phyloP scores from a whole-genome alignment of 148 eudicot species.

The Suaeda aralocaspica region DNA sequence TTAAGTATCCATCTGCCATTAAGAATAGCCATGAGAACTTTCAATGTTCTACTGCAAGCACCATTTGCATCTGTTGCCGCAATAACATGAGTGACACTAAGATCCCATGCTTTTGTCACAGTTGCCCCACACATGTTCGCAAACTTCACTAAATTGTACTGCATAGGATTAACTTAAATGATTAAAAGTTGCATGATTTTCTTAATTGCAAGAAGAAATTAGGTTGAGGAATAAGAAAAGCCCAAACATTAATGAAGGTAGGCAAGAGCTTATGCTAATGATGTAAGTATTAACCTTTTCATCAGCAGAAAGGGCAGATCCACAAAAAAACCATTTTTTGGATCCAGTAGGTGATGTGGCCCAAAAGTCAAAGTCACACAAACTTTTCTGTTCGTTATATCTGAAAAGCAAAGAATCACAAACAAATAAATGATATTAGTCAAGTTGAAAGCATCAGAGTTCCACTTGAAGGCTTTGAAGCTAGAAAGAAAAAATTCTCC shows the following conservation, averaged over 20 bases:
- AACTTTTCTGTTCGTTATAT: constrained; percentile 26
- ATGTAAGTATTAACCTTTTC: constrained; percentile 59
- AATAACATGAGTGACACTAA: constrained; percentile 84
- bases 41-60: constrained; percentile 72
- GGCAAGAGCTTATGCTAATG: neutral
- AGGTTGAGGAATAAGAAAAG: neutral
- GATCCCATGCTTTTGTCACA: constrained; percentile 57
- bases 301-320: constrained; percentile 72
- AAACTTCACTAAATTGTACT: constrained; percentile 54
- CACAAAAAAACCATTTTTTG: constrained; percentile 69
- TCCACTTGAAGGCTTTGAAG: neutral
- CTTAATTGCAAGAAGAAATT: neutral
- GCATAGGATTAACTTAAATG: constrained; percentile 12
- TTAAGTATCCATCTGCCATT: constrained; percentile 79
- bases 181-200: neutral
- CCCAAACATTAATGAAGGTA: neutral
- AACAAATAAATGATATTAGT: neutral
- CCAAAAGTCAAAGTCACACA: constrained; percentile 33
- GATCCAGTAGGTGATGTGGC: constrained; percentile 32
- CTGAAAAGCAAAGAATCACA: constrained; percentile 15
- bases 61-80: constrained; percentile 88
- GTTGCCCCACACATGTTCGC: constrained; percentile 68
- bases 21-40: constrained; percentile 90
- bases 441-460: neutral
- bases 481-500: too few species aligned